phyloP scores from a whole-genome alignment of 2,329 filamentous ascomycete genomes.

The Alternaria ethzedia region DNA sequence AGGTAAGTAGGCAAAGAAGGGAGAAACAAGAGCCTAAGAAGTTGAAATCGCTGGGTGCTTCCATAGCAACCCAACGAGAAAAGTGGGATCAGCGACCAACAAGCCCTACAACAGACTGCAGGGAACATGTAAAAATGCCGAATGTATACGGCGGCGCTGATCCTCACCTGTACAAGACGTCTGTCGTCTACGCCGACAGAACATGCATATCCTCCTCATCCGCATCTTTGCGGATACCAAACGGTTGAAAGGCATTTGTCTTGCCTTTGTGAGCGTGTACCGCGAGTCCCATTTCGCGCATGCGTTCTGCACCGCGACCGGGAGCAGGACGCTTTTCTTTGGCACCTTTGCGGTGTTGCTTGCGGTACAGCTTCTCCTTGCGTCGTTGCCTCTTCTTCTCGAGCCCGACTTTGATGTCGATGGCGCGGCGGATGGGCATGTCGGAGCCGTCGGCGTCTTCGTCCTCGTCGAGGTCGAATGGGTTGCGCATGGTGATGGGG shows the following conservation, averaged over 20 bases:
- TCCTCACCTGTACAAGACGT: conserved; percentile 31
- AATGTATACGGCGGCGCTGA: conserved; percentile 46
- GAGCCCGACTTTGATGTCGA: conserved; percentile 90
- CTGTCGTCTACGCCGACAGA: conserved; percentile 48
- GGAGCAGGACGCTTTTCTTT: conserved; percentile 71
- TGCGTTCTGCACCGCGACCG: conserved; percentile 88
- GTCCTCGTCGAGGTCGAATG: conserved; percentile 49
- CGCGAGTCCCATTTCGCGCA: conserved; percentile 89
- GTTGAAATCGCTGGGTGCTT: conserved; percentile 13
- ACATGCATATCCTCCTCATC: conserved; percentile 52
- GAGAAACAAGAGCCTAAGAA: not conserved
- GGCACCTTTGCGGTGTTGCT: conserved; percentile 82
- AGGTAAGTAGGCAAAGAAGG: conserved; percentile 16
- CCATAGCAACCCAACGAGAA: conserved; percentile 5
- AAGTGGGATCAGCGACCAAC: conserved; percentile 50
- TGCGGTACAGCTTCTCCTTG: conserved; percentile 89
- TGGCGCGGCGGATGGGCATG: conserved; percentile 83
- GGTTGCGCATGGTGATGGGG: conserved; percentile 57
- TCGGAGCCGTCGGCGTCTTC: conserved; percentile 46
- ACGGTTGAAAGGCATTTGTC: conserved; percentile 31
- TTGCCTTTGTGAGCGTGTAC: conserved; percentile 72
- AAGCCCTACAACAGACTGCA: conserved; percentile 20
- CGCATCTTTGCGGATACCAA: conserved; percentile 31
- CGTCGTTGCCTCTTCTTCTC: conserved; percentile 93
- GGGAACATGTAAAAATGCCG: conserved; percentile 41